These are phyloP conservation scores for Gossypium rotundifolium DNA, from an alignment of 345 rosid species.

Conservation along the genomic window DNA sequence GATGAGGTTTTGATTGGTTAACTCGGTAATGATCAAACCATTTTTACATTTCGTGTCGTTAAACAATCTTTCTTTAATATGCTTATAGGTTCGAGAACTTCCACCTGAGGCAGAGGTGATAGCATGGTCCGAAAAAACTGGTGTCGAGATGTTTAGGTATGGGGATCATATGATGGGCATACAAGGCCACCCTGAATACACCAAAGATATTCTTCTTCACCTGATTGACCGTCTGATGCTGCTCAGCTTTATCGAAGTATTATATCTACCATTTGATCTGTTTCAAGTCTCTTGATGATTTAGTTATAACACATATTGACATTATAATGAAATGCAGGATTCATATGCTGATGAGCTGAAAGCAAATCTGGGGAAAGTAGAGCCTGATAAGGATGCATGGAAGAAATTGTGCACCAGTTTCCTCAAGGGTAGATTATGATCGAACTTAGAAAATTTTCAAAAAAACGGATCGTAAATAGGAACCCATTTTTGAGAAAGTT, in stretches of 20 bases:
- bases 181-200: conserved; percentile 78
- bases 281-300: neutral
- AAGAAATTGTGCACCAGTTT: conserved; percentile 44
- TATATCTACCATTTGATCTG: neutral
- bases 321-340: conserved; percentile 22
- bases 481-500: neutral
- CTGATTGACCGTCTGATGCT: conserved; percentile 43
- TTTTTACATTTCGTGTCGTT: neutral
- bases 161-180: conserved; percentile 74
- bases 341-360: conserved; percentile 35
- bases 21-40: neutral
- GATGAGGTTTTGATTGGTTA: conserved; percentile 44
- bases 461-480: neutral
- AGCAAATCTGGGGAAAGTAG: conserved; percentile 32
- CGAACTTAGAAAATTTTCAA: neutral
- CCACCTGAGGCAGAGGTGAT: conserved; percentile 51
- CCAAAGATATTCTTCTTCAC: conserved; percentile 46
- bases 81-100: conserved; percentile 38
- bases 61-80: neutral
- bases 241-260: conserved; percentile 30
- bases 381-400: conserved; percentile 54
- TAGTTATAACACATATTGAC: neutral
- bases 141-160: conserved; percentile 52
- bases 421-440: conserved; percentile 42
- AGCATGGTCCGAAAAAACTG: conserved; percentile 46